phyloP scores from a whole-genome alignment of 2,329 filamentous ascomycete species.

The Pseudogymnoascus sp. region DNA sequence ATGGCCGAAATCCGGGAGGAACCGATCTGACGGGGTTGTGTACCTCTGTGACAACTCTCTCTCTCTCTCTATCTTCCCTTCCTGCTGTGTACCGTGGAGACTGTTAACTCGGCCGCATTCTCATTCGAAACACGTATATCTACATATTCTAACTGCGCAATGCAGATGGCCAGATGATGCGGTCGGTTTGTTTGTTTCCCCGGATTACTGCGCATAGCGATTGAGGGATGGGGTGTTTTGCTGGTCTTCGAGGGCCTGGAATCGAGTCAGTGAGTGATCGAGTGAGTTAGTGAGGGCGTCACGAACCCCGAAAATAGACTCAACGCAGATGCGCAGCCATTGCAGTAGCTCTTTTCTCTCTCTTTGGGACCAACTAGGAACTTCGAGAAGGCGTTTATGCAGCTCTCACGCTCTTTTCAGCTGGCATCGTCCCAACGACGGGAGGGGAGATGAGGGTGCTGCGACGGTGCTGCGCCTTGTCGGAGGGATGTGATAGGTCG shows the following conservation, averaged over 20 bases:
- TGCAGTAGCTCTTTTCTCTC: background rate
- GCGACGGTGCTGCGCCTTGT: background rate
- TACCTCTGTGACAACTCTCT: background rate
- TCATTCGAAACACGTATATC: slow-evolving; percentile 4
- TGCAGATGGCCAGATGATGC: background rate
- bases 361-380: background rate
- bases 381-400: background rate
- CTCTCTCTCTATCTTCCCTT: background rate
- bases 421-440: background rate
- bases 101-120: background rate
- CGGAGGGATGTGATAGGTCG: background rate
- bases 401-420: background rate
- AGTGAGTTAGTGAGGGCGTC: background rate
- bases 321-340: background rate
- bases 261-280: background rate
- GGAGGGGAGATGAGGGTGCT: background rate
- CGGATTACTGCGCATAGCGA: background rate
- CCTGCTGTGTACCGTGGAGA: background rate
- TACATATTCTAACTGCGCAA: background rate
- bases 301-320: background rate
- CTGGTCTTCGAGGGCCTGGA: background rate
- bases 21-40: background rate
- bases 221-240: background rate
- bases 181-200: background rate
- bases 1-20: background rate